Evolutionary conservation across 2,329 filamentous ascomycete species (phyloP).

Genomic region (Calonectria pteridis): DNA sequence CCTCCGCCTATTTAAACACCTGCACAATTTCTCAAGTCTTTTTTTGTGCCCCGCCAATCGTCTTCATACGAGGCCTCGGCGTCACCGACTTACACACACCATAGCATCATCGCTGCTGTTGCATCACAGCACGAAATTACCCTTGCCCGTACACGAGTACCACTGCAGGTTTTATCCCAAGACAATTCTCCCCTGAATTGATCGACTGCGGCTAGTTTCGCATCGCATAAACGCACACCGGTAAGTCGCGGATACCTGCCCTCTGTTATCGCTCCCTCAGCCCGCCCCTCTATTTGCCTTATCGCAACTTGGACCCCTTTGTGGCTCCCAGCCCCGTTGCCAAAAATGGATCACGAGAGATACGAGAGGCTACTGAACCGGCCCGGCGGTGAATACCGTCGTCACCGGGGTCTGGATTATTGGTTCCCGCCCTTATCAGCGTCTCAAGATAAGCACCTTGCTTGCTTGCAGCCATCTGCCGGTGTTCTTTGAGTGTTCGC

Average conservation of each 20-base stretch:
- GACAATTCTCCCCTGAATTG: slow-evolving; percentile 28
- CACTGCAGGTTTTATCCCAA: slow-evolving; percentile 18
- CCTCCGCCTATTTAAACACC: slow-evolving; percentile 16
- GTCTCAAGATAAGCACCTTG: slow-evolving; percentile 31
- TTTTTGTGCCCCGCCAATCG: slow-evolving; percentile 16
- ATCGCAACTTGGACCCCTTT: slow-evolving; percentile 28
- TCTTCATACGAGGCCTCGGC: slow-evolving; percentile 26
- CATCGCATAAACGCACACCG: slow-evolving; percentile 25
- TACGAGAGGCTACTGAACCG: slow-evolving; percentile 39
- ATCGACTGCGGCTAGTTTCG: slow-evolving; percentile 23
- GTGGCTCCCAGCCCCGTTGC: slow-evolving; percentile 28
- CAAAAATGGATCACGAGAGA: slow-evolving; percentile 33
- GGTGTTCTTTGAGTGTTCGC: slow-evolving; percentile 21
- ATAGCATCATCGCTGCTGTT: slow-evolving; percentile 36
- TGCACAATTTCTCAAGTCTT: slow-evolving; percentile 6
- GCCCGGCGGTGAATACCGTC: slow-evolving; percentile 44
- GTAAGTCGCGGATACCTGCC: slow-evolving; percentile 27
- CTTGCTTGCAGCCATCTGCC: slow-evolving; percentile 30
- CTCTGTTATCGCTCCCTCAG: slow-evolving; percentile 17
- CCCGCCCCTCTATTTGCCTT: slow-evolving; percentile 26
- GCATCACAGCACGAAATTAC: slow-evolving; percentile 28
- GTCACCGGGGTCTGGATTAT: slow-evolving; percentile 31
- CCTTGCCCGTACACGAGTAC: slow-evolving; percentile 27
- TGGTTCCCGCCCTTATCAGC: slow-evolving; percentile 32
- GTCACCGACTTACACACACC: slow-evolving; percentile 41